A percentile compares a stretch with the other conserved stretches of the same genome.
These are phyloP conservation scores for Platismatia glauca DNA, from an alignment of 495 filamentous ascomycete species.

Conservation along the genomic window DNA sequence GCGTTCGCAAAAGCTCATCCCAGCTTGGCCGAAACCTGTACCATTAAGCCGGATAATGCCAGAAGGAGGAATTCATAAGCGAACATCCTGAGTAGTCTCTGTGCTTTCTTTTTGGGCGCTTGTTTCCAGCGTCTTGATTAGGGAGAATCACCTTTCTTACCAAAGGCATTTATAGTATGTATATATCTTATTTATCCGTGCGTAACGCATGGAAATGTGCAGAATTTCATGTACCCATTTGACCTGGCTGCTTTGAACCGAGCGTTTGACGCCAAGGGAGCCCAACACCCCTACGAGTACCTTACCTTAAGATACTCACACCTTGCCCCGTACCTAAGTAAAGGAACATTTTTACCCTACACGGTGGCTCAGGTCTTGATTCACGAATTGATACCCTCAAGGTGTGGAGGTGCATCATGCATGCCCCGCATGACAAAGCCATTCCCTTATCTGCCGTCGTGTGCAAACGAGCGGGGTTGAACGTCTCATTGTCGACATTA, in stretches of 20 bases:
- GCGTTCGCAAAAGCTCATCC: slow-evolving; percentile 59
- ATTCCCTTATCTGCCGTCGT: neutral
- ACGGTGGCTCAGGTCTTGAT: neutral
- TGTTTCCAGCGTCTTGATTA: neutral
- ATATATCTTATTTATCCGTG: neutral
- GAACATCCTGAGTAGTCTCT: neutral
- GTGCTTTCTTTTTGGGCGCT: neutral
- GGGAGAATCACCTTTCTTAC: neutral
- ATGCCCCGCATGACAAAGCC: neutral
- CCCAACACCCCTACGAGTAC: too few relatives aligned
- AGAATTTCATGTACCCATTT: neutral
- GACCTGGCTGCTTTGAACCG: neutral
- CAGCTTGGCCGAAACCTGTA: slow-evolving; percentile 43
- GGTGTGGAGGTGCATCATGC: neutral
- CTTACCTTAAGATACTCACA: too few relatives aligned
- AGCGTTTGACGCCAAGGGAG: neutral
- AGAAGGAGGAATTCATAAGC: slow-evolving; percentile 4
- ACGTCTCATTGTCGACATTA: neutral
- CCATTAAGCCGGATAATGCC: slow-evolving; percentile 33
- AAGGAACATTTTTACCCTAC: neutral
- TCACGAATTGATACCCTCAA: too few relatives aligned
- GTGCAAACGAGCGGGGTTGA: neutral
- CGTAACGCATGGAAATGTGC: neutral
- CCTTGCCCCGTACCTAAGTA: too few relatives aligned
- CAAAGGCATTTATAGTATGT: neutral